Evolutionary conservation across 768 basidiomycete species (phyloP).

Genomic region (Lactarius sp.): DNA sequence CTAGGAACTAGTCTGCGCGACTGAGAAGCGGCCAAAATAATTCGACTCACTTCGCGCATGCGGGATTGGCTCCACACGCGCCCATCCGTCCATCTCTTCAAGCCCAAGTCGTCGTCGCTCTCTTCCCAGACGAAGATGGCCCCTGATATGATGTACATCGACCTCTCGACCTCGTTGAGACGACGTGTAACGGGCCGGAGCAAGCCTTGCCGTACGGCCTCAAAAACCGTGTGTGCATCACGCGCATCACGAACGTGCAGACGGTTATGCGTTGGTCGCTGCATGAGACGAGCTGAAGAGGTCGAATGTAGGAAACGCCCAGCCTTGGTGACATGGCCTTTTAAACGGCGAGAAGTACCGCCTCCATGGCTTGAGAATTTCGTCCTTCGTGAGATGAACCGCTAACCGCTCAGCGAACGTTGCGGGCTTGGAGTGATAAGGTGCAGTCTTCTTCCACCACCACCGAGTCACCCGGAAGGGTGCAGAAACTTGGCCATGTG

Average conservation of each 20-base stretch:
- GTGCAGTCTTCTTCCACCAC: constrained; percentile 15
- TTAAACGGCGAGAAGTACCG: constrained; percentile 17
- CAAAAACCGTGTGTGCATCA: constrained; percentile 62
- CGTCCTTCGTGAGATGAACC: constrained; percentile 25
- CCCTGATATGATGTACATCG: constrained; percentile 51
- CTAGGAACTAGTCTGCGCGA: constrained; percentile 31
- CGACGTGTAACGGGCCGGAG: constrained; percentile 49
- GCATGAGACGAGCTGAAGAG: constrained; percentile 42
- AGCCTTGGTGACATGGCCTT: constrained; percentile 15
- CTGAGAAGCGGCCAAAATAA: constrained; percentile 3
- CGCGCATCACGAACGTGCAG: constrained; percentile 62
- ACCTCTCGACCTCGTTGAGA: constrained; percentile 57
- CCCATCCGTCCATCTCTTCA: constrained; percentile 69
- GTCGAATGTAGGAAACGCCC: constrained; percentile 32
- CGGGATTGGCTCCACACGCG: constrained; percentile 65
- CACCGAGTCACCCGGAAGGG: constrained; percentile 21
- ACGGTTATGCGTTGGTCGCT: constrained; percentile 59
- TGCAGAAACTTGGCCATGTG: constrained; percentile 23
- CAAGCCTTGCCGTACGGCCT: constrained; percentile 53
- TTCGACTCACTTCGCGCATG: constrained; percentile 49
- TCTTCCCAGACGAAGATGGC: constrained; percentile 70
- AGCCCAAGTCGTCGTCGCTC: constrained; percentile 57
- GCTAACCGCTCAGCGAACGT: constrained; percentile 21
- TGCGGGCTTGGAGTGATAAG: constrained; percentile 24
- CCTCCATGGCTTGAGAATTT: constrained; percentile 23